Evolutionary conservation across 768 basidiomycete genomes (phyloP).

Genomic region (Pleurotus citrinopileatus): DNA sequence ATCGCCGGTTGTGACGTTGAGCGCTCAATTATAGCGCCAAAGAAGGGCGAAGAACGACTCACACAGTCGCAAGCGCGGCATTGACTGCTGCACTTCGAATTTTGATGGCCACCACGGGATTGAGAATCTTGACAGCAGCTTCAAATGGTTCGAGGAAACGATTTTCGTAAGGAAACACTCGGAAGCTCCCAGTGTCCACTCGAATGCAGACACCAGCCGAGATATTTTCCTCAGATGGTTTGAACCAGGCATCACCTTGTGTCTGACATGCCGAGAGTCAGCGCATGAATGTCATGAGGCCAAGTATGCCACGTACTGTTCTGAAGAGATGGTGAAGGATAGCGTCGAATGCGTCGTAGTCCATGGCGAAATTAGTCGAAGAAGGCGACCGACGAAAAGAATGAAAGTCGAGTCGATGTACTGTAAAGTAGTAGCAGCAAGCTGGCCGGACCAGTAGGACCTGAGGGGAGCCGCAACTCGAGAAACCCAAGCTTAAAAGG

Average conservation of each 20-base stretch:
- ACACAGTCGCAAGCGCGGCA: slow-evolving; percentile 72
- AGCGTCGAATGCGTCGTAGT: slow-evolving; percentile 81
- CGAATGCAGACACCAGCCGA: slow-evolving; percentile 78
- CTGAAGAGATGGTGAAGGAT: slow-evolving; percentile 78
- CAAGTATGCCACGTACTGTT: slow-evolving; percentile 48
- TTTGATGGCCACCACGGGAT: slow-evolving; percentile 85
- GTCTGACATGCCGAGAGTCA: slow-evolving; percentile 42
- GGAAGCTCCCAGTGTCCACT: slow-evolving; percentile 64
- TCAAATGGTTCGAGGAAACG: slow-evolving; percentile 79
- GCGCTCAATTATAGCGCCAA: slow-evolving; percentile 12
- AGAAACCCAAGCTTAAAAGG: slow-evolving; percentile 35
- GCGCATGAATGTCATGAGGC: neutral
- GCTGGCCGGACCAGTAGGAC: slow-evolving; percentile 7
- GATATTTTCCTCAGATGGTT: slow-evolving; percentile 79
- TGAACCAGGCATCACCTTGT: slow-evolving; percentile 84
- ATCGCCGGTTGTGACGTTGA: no score
- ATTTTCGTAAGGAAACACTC: slow-evolving; percentile 87
- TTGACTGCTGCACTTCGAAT: slow-evolving; percentile 77
- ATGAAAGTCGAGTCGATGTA: slow-evolving; percentile 23
- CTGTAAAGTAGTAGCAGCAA: slow-evolving; percentile 28
- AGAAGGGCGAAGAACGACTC: slow-evolving; percentile 23
- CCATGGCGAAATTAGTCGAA: slow-evolving; percentile 44
- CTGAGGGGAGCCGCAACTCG: slow-evolving; percentile 24
- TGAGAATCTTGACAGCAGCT: slow-evolving; percentile 68
- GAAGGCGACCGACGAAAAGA: slow-evolving; percentile 28